Evolutionary conservation across 768 basidiomycete genomes (phyloP), one percentile per base, ranked within the genome.

Genomic region (Rhodocollybia butyracea): DNA sequence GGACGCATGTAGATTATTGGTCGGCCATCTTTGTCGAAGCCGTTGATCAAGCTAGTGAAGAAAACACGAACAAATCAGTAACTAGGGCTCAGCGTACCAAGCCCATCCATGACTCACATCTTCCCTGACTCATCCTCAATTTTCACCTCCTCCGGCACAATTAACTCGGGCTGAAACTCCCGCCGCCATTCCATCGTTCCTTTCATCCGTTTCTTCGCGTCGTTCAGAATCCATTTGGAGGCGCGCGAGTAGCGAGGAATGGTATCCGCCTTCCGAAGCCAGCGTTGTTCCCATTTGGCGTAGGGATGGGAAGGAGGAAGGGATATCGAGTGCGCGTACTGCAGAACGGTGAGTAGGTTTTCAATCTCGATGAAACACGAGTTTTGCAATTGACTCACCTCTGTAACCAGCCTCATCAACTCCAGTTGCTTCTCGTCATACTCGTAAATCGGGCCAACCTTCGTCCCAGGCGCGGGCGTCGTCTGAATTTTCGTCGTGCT

Each of bases 1-100:
- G 93, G 92, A 15, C 91, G 85, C 85, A 95, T 86, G 70, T 93
- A 94, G 13, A 95, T 73, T 40, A 94, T 86, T 0, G 93, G 92
- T n/a, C 93, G 77, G 4, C 90, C 91, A 54, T 93, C 89, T 50
- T 76, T 78, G 70, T 95, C 92, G 60, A 94, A 94, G 6, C 93
- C 92, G 53, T 84, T 91, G 43, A 94, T 70, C 45, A 94, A 79
- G 42, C 91, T 93, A 60, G 5, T 22, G 15, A 47, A 17, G 19
- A 29, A 32, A 17, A 31, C 21, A 57, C 30, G 30, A 29, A 29
- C 32, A 24, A 19, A 2, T 21, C 42, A 39, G n/a, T n/a, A n/a
- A n/a, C n/a, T 24, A 32, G 7, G 17, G 24, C 5, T 26, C 12
- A 51, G 3, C 11, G 56, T 51, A 55, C 57, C 12, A 29, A 53